Base-by-base conservation (phyloP, 306 rosid species). In the Acmispon strigosus region DNA sequence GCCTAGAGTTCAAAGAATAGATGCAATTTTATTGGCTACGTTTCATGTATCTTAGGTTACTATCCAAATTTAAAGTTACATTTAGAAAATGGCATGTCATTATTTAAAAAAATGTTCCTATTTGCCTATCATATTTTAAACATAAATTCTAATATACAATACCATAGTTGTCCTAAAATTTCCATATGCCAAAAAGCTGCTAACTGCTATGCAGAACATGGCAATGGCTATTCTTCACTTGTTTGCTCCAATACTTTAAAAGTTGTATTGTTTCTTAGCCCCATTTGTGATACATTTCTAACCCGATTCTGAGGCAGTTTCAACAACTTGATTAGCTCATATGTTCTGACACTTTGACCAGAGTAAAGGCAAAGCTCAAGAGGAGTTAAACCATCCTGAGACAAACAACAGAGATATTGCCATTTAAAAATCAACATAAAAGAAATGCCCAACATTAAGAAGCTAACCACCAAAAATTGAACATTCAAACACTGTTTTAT, bases 361-460 rank as follows among this genome's bases (percentile, higher is more conserved):
- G 78, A 81, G 83, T 78, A 76, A 44, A 94, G 97, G 81, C 99
- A 94, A 45, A 94, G 84, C 11, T 86, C 96, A 18, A 94, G 87
- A 10, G 99, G 91, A 62, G 95, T 84, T 54, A 89, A 85, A 48
- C 95, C 95, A 76, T 85, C 96, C 97, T 94, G 92, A 58, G 69
- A 71, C 52, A 76, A 72, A 62, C 34, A 79, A 57, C 11, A 78
- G 10, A 6, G 20, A 65, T 27, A 43, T 55, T 53, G 16, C 22
- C 50, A 54, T 52, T 22, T 20, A 14, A 66, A 18, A 11, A 13
- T 59, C 66, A 75, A 62, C 9, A 15, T 10, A 9, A 60, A n/a
- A 4, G 22, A 37, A 51, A 65, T 13, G 15, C 34, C 39, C 0
- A 42, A 52, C 70, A 69, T 49, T 17, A 51, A 66, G 75, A 13